Percentiles rank a stretch among this genome's conserved stretches.
Conservation (phyloP, 305 asterid species). For the Fraxinus nigra region DNA sequence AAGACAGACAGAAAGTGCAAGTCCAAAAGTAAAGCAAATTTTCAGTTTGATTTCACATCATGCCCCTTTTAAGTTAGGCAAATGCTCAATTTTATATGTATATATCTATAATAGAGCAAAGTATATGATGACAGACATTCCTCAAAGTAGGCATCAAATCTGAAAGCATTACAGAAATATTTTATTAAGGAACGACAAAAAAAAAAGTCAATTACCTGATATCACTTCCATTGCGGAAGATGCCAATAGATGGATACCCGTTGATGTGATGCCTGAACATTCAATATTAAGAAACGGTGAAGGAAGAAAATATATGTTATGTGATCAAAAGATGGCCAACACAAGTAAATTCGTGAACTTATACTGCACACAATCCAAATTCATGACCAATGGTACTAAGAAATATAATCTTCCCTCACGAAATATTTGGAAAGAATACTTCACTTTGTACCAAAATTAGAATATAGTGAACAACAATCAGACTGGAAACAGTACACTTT, state of each 20-base stretch:
- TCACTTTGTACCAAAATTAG: neutral
- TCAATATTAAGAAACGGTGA: slow-evolving; percentile 25
- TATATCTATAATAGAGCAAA: neutral
- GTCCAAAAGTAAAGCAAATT: neutral
- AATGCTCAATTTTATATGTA: neutral
- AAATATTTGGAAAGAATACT: neutral
- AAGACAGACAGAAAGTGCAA: neutral
- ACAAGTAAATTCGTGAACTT: neutral
- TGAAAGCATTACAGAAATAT: neutral
- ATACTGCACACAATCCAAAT: neutral
- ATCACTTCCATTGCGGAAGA: slow-evolving; percentile 90
- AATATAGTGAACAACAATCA: neutral
- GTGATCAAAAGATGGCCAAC: neutral
- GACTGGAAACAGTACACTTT: neutral
- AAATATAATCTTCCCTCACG: neutral
- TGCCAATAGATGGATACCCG: slow-evolving; percentile 94
- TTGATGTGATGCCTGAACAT: slow-evolving; percentile 85
- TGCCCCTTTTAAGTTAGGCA: neutral
- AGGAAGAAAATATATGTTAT: slow-evolving; percentile 1
- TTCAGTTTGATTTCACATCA: neutral
- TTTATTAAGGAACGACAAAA: neutral
- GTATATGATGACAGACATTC: neutral
- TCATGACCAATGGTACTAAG: neutral
- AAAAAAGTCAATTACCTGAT: slow-evolving; percentile 44
- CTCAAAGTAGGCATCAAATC: neutral